These are phyloP conservation scores for Phaffomyces opuntiae DNA, from an alignment of 805 yeast genomes.

Conservation along the genomic window DNA sequence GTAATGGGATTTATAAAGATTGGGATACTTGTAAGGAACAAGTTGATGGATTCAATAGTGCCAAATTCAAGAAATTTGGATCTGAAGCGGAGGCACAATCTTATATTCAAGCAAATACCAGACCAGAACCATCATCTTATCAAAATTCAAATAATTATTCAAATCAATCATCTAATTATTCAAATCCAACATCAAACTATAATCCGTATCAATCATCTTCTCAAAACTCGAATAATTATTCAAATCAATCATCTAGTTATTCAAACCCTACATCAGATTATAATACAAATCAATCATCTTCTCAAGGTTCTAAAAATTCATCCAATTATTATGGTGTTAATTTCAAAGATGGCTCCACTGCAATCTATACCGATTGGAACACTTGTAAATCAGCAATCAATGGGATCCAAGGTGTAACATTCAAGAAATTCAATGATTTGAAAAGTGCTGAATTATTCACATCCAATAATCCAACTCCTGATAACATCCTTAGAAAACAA, in stretches of 20 bases:
- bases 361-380: background rate
- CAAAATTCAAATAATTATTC: too few species aligned
- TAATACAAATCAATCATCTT: too few species aligned
- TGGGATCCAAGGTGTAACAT: conserved; percentile 24
- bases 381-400: background rate
- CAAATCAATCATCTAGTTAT: too few species aligned
- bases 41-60: conserved; percentile 37
- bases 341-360: background rate
- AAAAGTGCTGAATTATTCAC: conserved; percentile 11
- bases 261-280: too few species aligned
- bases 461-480: background rate
- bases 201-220: too few species aligned
- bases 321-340: too few species aligned
- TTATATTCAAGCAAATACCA: conserved; percentile 24
- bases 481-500: background rate
- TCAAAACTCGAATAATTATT: too few species aligned
- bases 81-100: conserved; percentile 41
- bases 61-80: conserved; percentile 35
- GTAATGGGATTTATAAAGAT: conserved; percentile 45
- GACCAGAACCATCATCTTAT: too few species aligned
- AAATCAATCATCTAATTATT: too few species aligned
- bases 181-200: too few species aligned
- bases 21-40: conserved; percentile 55
- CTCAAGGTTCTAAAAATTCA: too few species aligned
- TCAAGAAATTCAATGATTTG: conserved; percentile 32